Base-by-base conservation (phyloP, 108 stramenopile species). In the Nitzschia palea region DNA sequence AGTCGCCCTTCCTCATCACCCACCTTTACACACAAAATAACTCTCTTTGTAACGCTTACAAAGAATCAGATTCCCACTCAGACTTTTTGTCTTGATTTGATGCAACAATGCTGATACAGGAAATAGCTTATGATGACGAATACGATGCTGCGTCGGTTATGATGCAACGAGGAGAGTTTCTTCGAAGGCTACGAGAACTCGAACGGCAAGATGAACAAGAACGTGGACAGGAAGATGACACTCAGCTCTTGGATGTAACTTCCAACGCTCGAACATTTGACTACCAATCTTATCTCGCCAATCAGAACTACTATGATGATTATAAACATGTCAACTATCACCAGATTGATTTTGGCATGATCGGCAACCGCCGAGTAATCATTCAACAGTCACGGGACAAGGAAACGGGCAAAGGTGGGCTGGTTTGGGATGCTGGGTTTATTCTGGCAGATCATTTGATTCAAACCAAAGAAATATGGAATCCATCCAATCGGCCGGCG, bases 361-460 rank as follows among this genome's bases (percentile, higher is more conserved):
- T 80, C 15, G 62, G 42, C 26, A 27, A 35, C n/a, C 35, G 62
- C 3, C 60, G 63, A 3, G 35, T 93, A 9, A 57, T 88, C 37
- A 68, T 94, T 43, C 78, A 88, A 62, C 93, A 94, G 60, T n/a
- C n/a, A n/a, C n/a, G n/a, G n/a, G 80, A 87, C 25, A 85, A 85
- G 31, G 10, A 22, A 3, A 34, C 89, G 5, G 89, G 89, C 62
- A 94, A 94, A 66, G 93, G 93, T 25, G 93, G 89, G 0, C 62
- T 91, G 0, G 79, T 84, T 48, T 94, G 93, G 93, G 89, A 91
- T 78, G 88, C 89, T 9, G 89, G 74, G 17, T 87, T 82, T 51
- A 76, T 88, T 26, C 56, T 94, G n/a, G 93, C 71, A 14, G 85
- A 94, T 37, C 78, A 86, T 67, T 62, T 94, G 28, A 80, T 86